These are phyloP conservation scores for Logfia minima DNA, from an alignment of 129 eudicot genomes.

Conservation along the genomic window DNA sequence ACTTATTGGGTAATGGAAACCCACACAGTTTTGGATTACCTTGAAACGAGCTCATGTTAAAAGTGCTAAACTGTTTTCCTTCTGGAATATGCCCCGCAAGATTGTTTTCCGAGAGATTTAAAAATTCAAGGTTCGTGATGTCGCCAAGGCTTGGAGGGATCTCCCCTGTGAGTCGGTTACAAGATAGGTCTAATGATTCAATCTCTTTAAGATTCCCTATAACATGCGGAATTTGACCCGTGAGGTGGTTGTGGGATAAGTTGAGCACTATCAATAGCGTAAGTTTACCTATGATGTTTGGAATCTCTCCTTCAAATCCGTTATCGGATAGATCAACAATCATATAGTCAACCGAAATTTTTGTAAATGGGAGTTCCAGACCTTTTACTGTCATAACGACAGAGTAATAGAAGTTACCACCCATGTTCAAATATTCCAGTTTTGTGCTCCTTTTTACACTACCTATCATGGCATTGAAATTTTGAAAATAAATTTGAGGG, in stretches of 20 bases:
- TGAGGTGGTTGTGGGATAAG: background rate
- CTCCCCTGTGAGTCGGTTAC: slow-evolving; percentile 30
- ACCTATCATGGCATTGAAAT: background rate
- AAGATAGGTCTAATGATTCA: slow-evolving; percentile 41
- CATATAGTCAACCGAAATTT: no score
- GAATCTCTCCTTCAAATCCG: no score
- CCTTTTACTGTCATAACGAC: no score
- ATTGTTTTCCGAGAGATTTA: background rate
- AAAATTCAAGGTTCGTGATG: slow-evolving; percentile 16
- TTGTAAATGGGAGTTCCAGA: no score
- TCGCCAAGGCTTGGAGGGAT: slow-evolving; percentile 9
- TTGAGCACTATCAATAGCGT: background rate
- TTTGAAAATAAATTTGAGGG: background rate
- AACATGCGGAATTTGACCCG: slow-evolving; percentile 33
- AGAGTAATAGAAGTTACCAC: no score
- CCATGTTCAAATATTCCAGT: no score
- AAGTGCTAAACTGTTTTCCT: slow-evolving; percentile 30
- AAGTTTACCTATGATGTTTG: background rate
- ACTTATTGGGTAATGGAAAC: slow-evolving; percentile 8
- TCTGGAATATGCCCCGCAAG: slow-evolving; percentile 33
- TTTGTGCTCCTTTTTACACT: no score
- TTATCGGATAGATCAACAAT: no score
- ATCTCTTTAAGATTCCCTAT: slow-evolving; percentile 28
- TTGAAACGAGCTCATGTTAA: slow-evolving; percentile 16
- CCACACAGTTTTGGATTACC: slow-evolving; percentile 33